Evolutionary conservation across 2,329 filamentous ascomycete genomes (phyloP), one percentile per base, ranked within the genome.

Genomic region (Harringtonia lauricola): DNA sequence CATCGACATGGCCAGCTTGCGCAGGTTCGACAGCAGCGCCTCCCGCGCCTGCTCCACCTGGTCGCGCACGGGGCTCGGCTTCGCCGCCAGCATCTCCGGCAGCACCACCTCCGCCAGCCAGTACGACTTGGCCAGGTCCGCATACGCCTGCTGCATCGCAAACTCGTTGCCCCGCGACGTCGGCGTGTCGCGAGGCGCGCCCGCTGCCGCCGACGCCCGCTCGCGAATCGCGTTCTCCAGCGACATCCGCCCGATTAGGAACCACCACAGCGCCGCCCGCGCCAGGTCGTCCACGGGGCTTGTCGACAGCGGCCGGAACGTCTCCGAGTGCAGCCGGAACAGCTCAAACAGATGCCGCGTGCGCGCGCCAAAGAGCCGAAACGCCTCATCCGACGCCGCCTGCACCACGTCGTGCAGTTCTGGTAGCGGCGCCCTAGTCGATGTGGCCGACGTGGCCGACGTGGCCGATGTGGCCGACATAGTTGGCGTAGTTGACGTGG

Each of bases 241-340:
- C 10, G 80, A 79, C 55, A 81, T 76, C 48, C 88, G 80, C 18
- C 88, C 89, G 52, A 78, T 83, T 37, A 94, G 58, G 55, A 95
- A 94, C 89, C 89, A 95, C 89, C 89, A 95, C 1, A 86, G 67
- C 4, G 79, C 81, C 21, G 80, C 81, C 46, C 85, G 74, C 10
- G 83, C 70, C 66, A 89, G 82, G 47, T 87, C 77, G 38, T 72
- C 68, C 1, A 82, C 70, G 0, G 77, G 67, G 41, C 76, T 81
- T 26, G 73, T 70, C 44, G 76, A 70, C 5, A 88, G 58, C 0
- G 85, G 79, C 49, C 76, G 79, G 26, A 81, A 69, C 28, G 80
- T 74, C 59, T 94, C 86, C 0, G 87, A 81, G 45, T 89, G 85
- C 36, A 90, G 62, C 31, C 79, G 72, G 57, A 94, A 94, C 3